Percentiles rank a stretch among this genome's conserved stretches.
Evolutionary conservation across 441 rosid genomes (phyloP).

Genomic region (Aquilaria agallochum): DNA sequence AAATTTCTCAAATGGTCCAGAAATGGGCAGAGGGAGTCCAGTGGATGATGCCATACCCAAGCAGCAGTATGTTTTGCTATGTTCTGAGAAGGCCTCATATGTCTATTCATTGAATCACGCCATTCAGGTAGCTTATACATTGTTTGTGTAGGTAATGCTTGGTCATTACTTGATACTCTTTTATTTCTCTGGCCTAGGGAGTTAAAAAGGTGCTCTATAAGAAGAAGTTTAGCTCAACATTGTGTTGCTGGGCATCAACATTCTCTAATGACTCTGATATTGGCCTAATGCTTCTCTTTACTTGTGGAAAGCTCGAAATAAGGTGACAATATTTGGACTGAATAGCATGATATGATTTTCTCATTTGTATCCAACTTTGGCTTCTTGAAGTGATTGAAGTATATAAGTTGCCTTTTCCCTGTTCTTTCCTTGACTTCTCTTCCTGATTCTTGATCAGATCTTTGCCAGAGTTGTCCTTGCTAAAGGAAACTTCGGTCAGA

Average conservation of each 20-base stretch:
- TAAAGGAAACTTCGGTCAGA: conserved; percentile 64
- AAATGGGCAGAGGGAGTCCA: conserved; percentile 28
- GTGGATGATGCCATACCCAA: conserved; percentile 41
- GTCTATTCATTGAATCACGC: conserved; percentile 67
- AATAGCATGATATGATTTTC: too few species aligned
- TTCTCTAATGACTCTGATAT: conserved; percentile 53
- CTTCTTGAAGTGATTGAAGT: too few species aligned
- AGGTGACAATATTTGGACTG: conserved; percentile 38
- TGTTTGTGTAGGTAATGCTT: neutral
- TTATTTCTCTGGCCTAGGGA: conserved; percentile 38
- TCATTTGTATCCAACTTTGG: too few species aligned
- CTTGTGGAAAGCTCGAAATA: conserved; percentile 69
- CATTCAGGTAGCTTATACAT: conserved; percentile 46
- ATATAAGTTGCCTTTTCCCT: too few species aligned
- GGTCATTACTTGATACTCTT: neutral
- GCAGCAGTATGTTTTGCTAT: conserved; percentile 57
- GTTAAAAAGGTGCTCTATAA: conserved; percentile 74
- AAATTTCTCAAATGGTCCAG: conserved; percentile 26
- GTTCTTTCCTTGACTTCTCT: too few species aligned
- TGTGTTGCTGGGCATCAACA: conserved; percentile 86
- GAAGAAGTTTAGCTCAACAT: conserved; percentile 73
- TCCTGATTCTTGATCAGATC: conserved; percentile 36
- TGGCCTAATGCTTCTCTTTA: conserved; percentile 72
- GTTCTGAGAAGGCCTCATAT: conserved; percentile 89
- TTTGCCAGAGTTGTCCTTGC: conserved; percentile 67